Conservation (phyloP, 305 asterid species). For the Petunia hybrid region DNA sequence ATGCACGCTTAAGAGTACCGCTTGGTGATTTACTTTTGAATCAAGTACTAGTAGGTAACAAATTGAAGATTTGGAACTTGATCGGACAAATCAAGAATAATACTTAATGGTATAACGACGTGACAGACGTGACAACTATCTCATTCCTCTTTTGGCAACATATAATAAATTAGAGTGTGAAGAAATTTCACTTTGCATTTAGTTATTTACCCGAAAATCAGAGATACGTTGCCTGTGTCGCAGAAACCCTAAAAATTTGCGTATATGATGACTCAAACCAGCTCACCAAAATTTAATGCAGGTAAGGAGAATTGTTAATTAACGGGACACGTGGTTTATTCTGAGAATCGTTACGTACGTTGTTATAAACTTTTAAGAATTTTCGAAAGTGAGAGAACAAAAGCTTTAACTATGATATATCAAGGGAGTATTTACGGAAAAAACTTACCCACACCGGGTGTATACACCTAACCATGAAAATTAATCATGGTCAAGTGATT, state of each 20-base stretch:
- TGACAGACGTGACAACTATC: not conserved
- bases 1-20: not conserved
- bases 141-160: not conserved
- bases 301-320: not conserved
- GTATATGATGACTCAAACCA: not conserved
- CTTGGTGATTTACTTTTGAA: not conserved
- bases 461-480: too few species aligned
- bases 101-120: not conserved
- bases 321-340: too few species aligned
- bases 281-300: not conserved
- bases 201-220: slow-evolving; percentile 14
- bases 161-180: not conserved
- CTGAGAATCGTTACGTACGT: not conserved
- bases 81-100: not conserved
- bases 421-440: not conserved
- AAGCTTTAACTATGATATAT: not conserved
- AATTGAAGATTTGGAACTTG: not conserved
- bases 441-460: too few species aligned
- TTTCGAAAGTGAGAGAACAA: not conserved
- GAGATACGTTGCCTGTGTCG: not conserved
- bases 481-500: too few species aligned
- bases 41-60: slow-evolving; percentile 13
- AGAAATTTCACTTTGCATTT: slow-evolving; percentile 19
- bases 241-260: not conserved
- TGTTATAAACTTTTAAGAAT: too few species aligned